Conservation (phyloP, 2,329 filamentous ascomycete genomes). For the Colletotrichum sp. region DNA sequence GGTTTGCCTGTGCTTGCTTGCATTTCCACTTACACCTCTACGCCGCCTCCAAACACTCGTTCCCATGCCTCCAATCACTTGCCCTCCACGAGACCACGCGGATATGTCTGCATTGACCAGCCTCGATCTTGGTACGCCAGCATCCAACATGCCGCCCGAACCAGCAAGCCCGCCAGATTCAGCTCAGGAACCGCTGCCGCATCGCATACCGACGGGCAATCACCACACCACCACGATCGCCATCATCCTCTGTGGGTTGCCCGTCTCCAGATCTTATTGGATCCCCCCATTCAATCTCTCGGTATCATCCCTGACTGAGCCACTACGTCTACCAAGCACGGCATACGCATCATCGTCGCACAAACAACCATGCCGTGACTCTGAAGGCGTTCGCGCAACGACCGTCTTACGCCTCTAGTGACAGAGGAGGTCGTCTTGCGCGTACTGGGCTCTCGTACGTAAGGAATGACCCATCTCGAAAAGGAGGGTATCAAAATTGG, state of each 20-base stretch:
- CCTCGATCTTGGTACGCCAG: neutral
- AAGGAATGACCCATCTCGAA: neutral
- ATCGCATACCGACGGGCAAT: neutral
- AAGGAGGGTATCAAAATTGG: neutral
- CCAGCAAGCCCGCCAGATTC: neutral
- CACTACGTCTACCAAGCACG: neutral
- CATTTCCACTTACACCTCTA: neutral
- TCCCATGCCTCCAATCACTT: neutral
- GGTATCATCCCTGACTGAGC: constrained; percentile 1
- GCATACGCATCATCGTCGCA: neutral
- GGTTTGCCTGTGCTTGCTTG: constrained; percentile 1
- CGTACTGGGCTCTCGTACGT: neutral
- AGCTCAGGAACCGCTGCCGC: neutral
- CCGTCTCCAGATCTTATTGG: neutral
- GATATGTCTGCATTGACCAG: neutral
- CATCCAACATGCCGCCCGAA: neutral
- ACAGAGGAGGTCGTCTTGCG: neutral
- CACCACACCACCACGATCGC: neutral
- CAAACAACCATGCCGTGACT: neutral
- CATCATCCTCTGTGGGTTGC: neutral
- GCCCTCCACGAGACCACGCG: neutral
- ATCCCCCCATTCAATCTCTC: neutral
- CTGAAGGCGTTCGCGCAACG: neutral
- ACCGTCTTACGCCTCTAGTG: neutral
- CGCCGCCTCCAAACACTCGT: neutral